These are phyloP conservation scores for Candida dendrica DNA, from an alignment of 805 yeast species.

Conservation along the genomic window DNA sequence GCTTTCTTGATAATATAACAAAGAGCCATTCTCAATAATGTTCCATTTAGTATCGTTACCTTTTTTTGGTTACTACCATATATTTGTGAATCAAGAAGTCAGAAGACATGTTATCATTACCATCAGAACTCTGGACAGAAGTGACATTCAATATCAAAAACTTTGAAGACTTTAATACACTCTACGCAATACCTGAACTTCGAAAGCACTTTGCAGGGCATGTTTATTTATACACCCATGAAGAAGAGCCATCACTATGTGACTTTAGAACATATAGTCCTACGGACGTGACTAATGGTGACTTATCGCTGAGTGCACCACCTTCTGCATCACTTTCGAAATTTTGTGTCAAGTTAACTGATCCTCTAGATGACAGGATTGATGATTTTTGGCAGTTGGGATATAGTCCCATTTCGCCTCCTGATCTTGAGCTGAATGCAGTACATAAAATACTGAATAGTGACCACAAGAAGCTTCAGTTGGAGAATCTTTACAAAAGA, in stretches of 20 bases:
- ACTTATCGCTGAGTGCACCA: background rate
- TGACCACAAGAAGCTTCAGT: background rate
- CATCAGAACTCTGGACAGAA: background rate
- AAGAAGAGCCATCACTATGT: background rate
- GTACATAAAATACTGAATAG: background rate
- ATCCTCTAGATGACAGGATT: too few species aligned
- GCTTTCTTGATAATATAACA: too few species aligned
- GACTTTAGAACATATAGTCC: background rate
- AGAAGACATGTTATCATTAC: background rate
- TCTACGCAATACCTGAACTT: background rate
- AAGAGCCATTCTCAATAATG: too few species aligned
- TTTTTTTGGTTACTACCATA: too few species aligned
- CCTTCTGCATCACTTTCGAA: background rate
- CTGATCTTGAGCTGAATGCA: background rate
- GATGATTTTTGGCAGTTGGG: background rate
- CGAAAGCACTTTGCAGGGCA: background rate
- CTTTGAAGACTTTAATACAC: background rate
- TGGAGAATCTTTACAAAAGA: background rate
- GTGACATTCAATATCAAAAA: background rate
- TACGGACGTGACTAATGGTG: background rate
- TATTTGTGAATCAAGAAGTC: too few species aligned
- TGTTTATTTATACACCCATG: background rate
- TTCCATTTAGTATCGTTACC: too few species aligned
- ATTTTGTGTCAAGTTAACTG: too few species aligned
- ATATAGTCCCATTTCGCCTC: too few species aligned